Conservation (phyloP, 2,329 filamentous ascomycete species). For the Trichoderma endophyticum region DNA sequence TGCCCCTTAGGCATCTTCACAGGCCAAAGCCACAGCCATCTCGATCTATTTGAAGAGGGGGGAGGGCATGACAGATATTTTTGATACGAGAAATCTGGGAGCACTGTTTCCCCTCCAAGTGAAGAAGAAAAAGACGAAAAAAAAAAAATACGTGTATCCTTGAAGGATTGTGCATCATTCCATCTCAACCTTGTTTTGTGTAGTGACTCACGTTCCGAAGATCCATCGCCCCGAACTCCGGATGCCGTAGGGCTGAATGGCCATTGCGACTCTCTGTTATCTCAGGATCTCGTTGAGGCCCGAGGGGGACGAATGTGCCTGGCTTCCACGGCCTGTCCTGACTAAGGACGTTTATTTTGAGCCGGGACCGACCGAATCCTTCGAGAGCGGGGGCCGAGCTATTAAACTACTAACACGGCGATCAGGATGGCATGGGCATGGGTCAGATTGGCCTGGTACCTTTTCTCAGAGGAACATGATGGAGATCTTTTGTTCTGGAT, state of each 20-base stretch:
- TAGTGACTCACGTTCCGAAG: not conserved
- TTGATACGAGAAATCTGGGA: not conserved
- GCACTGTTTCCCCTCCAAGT: not conserved
- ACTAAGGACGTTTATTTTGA: not conserved
- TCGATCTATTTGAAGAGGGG: not conserved
- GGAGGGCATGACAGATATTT: not conserved
- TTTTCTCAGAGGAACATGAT: not conserved
- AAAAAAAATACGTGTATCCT: not conserved
- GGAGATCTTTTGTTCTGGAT: not conserved
- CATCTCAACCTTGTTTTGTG: not conserved
- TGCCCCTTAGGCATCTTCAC: not conserved
- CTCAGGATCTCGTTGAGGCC: not conserved
- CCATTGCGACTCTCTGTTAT: not conserved
- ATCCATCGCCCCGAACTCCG: not conserved
- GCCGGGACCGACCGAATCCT: not conserved
- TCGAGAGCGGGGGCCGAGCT: not conserved
- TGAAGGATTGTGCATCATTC: not conserved
- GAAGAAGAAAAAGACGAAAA: too few relatives aligned
- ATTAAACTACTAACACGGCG: not conserved
- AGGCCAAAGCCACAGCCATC: not conserved
- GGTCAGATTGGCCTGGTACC: not conserved
- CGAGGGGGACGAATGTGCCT: not conserved
- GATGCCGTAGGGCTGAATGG: conserved; percentile 1
- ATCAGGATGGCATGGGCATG: not conserved
- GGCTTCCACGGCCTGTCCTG: not conserved